phyloP scores from a whole-genome alignment of 73 alveolate genomes.

The Uronychia setigera region DNA sequence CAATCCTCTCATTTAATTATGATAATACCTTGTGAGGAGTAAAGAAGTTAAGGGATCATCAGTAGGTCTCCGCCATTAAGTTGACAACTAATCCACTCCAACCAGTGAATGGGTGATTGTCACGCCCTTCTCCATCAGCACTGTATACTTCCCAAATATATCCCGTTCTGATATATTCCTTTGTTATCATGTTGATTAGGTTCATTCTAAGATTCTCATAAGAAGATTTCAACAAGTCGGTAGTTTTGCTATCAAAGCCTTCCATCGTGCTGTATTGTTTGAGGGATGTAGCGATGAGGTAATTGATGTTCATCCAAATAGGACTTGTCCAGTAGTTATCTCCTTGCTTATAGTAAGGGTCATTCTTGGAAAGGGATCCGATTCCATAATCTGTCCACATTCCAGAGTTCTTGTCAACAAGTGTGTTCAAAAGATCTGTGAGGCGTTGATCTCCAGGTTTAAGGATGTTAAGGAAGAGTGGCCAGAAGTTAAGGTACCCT shows the following conservation, averaged over 20 bases:
- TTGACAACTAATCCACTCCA: conserved; percentile 85
- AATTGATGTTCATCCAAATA: conserved; percentile 86
- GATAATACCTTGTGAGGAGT: not conserved
- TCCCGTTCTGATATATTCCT: conserved; percentile 73
- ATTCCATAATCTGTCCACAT: conserved; percentile 87
- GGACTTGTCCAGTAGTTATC: conserved; percentile 96
- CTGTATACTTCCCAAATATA: conserved; percentile 81
- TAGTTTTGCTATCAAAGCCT: conserved; percentile 17
- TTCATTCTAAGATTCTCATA: conserved; percentile 75
- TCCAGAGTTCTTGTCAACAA: not conserved
- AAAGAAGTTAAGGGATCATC: conserved; percentile 1
- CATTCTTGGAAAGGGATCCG: conserved; percentile 78
- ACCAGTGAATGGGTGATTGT: conserved; percentile 90
- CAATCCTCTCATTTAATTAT: too few relatives aligned
- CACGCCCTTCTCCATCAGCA: conserved; percentile 84
- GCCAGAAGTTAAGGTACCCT: conserved; percentile 90
- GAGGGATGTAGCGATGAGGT: conserved; percentile 83
- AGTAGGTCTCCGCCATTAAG: conserved; percentile 77
- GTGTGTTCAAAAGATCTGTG: not conserved
- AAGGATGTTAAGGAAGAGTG: conserved; percentile 72
- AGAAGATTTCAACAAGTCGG: conserved; percentile 14
- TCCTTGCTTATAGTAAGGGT: conserved; percentile 77
- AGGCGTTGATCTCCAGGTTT: conserved; percentile 29
- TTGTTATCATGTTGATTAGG: conserved; percentile 70
- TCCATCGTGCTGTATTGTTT: conserved; percentile 69